Percentiles rank a stretch among this genome's conserved stretches.
These are phyloP conservation scores for Chiua virens DNA, from an alignment of 768 basidiomycete genomes.

Conservation along the genomic window DNA sequence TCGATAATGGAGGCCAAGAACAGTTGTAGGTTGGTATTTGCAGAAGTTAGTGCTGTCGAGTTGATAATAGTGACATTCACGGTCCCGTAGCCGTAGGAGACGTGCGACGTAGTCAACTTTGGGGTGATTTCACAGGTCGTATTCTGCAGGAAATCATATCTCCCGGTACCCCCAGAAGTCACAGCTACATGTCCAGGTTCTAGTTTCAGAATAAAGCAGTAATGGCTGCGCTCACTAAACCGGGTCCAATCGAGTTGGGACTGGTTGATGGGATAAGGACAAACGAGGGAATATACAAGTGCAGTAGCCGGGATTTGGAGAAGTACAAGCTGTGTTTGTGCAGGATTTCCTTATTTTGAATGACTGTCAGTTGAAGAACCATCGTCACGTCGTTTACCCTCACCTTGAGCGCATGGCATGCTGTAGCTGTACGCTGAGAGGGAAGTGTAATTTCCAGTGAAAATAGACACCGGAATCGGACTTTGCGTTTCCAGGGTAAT, in stretches of 20 bases:
- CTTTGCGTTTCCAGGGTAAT: background rate
- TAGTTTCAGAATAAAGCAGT: too few species aligned
- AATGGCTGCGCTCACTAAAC: background rate
- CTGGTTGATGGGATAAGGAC: constrained; percentile 2
- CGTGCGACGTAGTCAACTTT: constrained; percentile 4
- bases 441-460: background rate
- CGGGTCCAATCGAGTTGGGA: background rate
- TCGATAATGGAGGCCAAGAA: background rate
- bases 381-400: too few species aligned
- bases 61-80: background rate
- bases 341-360: too few species aligned
- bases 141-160: constrained; percentile 2
- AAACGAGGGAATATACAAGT: constrained; percentile 6
- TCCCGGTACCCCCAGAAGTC: too few species aligned
- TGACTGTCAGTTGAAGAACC: too few species aligned
- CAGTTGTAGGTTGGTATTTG: background rate
- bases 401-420: too few species aligned
- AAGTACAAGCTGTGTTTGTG: too few species aligned
- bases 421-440: too few species aligned
- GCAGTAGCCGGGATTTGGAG: too few species aligned
- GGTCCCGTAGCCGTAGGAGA: background rate
- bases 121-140: constrained; percentile 7
- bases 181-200: too few species aligned
- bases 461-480: background rate
- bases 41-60: background rate